Evolutionary conservation across 1,139 yeast species (phyloP).

Genomic region (Debaryomycetaceae sp.): DNA sequence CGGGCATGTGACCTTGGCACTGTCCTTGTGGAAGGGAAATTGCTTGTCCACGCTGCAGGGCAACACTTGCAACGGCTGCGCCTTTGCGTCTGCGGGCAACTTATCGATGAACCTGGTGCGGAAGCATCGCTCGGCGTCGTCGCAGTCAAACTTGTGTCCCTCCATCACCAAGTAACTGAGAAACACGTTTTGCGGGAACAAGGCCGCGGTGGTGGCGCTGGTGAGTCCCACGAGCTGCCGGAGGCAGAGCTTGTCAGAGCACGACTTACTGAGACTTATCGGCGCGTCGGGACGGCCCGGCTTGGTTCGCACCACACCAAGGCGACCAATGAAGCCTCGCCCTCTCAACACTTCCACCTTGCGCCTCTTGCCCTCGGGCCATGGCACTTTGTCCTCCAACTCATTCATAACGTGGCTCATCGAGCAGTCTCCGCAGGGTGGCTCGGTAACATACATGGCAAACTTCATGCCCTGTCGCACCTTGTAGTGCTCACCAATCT

Average conservation of each 20-base stretch:
- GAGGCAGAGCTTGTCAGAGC: constrained; percentile 76
- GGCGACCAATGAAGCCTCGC: constrained; percentile 49
- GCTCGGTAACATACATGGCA: constrained; percentile 68
- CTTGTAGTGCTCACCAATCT: constrained; percentile 14
- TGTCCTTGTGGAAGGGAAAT: constrained; percentile 3
- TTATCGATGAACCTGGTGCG: constrained; percentile 21
- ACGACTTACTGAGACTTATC: constrained; percentile 70
- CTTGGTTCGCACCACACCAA: constrained; percentile 77
- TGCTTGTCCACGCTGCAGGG: constrained; percentile 13
- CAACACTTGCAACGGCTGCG: constrained; percentile 17
- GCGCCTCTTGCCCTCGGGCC: constrained; percentile 6
- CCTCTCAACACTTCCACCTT: constrained; percentile 47
- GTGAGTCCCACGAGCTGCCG: constrained; percentile 62
- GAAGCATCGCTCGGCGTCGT: constrained; percentile 54
- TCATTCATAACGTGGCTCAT: constrained; percentile 30
- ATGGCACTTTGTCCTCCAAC: constrained; percentile 9
- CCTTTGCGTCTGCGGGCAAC: not conserved
- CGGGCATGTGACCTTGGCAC: constrained; percentile 27
- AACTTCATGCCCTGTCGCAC: constrained; percentile 35
- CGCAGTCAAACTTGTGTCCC: constrained; percentile 18
- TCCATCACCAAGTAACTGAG: constrained; percentile 57
- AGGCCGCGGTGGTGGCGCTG: constrained; percentile 41
- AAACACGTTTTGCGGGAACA: constrained; percentile 41
- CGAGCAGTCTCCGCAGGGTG: constrained; percentile 93
- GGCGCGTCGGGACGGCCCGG: constrained; percentile 85